Percentiles rank a stretch among this genome's conserved stretches.
Conservation (phyloP, 306 rosid species). For the Gastrolobium villosum region DNA sequence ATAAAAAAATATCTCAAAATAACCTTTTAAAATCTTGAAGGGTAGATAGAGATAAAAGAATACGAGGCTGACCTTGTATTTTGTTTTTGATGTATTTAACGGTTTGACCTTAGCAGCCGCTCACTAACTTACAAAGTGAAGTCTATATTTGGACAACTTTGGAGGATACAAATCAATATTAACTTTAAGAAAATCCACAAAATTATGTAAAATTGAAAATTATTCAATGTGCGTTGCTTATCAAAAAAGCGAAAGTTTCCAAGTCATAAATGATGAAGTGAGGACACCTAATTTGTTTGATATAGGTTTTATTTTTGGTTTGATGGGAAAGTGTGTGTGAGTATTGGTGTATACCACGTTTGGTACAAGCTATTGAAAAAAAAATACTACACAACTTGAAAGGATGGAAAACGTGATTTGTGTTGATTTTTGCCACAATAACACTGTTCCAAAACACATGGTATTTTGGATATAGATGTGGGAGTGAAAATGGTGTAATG, state of each 20-base stretch:
- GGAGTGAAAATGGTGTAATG: too few species aligned
- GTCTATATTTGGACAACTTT: constrained; percentile 28
- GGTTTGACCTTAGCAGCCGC: constrained; percentile 47
- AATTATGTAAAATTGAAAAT: neutral
- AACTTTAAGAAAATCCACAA: constrained; percentile 35
- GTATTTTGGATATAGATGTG: too few species aligned
- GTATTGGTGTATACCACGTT: too few species aligned
- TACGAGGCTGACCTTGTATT: constrained; percentile 52
- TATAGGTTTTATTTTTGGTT: too few species aligned
- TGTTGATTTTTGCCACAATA: too few species aligned
- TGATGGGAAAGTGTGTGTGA: too few species aligned
- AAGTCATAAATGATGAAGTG: neutral
- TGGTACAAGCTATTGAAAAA: too few species aligned
- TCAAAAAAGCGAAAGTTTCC: neutral
- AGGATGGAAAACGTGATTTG: too few species aligned
- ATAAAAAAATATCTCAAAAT: too few species aligned
- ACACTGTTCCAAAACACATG: too few species aligned
- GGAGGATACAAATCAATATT: constrained; percentile 23
- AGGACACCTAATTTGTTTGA: too few species aligned
- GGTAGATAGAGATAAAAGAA: neutral
- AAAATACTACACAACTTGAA: too few species aligned
- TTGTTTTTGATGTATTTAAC: constrained; percentile 43
- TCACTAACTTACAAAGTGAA: constrained; percentile 5
- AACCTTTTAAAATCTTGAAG: neutral
- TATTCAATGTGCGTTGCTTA: neutral